Percentiles rank a stretch among this genome's conserved stretches.
These are phyloP conservation scores for Calycina herbarum DNA, from an alignment of 2,329 filamentous ascomycete genomes.

Conservation along the genomic window DNA sequence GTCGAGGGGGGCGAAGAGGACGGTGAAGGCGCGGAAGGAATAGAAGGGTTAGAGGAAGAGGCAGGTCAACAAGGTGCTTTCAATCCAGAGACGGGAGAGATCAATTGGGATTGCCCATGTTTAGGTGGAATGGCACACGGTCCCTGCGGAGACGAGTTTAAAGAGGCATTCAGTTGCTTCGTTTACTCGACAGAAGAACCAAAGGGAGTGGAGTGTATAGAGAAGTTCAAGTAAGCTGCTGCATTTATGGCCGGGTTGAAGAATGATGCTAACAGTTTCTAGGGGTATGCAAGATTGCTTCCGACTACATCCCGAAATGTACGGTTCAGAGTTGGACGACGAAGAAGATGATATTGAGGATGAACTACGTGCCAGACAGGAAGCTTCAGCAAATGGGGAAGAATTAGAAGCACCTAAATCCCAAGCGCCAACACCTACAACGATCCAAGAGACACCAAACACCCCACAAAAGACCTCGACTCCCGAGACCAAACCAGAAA, in stretches of 20 bases:
- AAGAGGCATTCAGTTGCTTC: conserved; percentile 95
- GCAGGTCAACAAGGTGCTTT: conserved; percentile 88
- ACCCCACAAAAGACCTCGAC: background rate
- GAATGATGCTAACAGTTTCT: conserved; percentile 30
- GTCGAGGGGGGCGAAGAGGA: conserved; percentile 37
- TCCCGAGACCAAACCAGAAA: background rate
- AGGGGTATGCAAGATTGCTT: conserved; percentile 99
- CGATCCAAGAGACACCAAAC: background rate
- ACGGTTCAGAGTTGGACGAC: conserved; percentile 82
- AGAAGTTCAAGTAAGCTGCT: conserved; percentile 84
- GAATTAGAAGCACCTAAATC: background rate
- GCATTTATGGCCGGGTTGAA: background rate
- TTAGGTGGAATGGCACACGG: conserved; percentile 96
- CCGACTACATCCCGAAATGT: conserved; percentile 86
- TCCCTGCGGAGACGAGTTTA: conserved; percentile 94
- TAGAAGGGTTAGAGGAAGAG: conserved; percentile 72
- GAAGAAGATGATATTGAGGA: conserved; percentile 61
- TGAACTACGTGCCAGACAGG: conserved; percentile 33
- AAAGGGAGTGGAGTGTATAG: conserved; percentile 97
- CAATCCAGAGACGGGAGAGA: conserved; percentile 97
- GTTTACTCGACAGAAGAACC: conserved; percentile 93
- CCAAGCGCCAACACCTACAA: background rate
- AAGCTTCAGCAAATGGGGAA: conserved; percentile 1
- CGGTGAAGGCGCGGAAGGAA: conserved; percentile 34
- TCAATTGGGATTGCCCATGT: conserved; percentile 99